Evolutionary conservation across 768 basidiomycete species (phyloP), one percentile per base, ranked within the genome.

Genomic region (Amanita thiersii): DNA sequence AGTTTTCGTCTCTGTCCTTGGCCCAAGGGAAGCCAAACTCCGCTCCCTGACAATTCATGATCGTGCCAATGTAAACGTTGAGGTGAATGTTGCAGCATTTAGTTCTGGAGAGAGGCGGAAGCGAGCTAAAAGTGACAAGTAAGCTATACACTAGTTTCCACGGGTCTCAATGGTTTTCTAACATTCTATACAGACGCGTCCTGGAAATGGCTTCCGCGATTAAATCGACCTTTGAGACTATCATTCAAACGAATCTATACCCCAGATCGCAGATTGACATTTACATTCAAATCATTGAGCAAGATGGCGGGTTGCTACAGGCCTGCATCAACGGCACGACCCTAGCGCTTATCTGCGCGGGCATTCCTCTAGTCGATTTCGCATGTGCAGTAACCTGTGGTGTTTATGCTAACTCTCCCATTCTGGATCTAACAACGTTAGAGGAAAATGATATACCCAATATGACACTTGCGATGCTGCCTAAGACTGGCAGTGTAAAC

Each of bases 181-280:
- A 12, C 34, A 43, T 45, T 38, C 30, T 36, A 32, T 24, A 24
- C 50, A 94, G 93, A 61, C 89, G 91, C 11, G 72, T 88, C 48
- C 67, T 86, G 47, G 96, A 99, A 63, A 70, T 96, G 48, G 86
- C 84, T 8, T 71, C 88, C 2, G 78, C 82, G 17, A 81, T 98
- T 48, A 87, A 89, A 64, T 81, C 88, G 21, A 98, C 96, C 0
- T 98, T 99, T 56, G 94, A 98, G 56, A 91, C 93, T 30, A 90
- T 94, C 42, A 77, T 99, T 17, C 86, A 91, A 57, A 85, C 86
- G 5, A 74, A 73, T 46, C 74, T 99, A 35, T 97, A 96, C 63
- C 94, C 94, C 15, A 81, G 96, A 37, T 87, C 87, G 24, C 82
- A 92, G 58, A 96, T 99, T 58, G 89, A 94, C 62, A 81, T 99